Evolutionary conservation across 2,329 filamentous ascomycete species (phyloP).

Genomic region (Xylariaceae sp.): DNA sequence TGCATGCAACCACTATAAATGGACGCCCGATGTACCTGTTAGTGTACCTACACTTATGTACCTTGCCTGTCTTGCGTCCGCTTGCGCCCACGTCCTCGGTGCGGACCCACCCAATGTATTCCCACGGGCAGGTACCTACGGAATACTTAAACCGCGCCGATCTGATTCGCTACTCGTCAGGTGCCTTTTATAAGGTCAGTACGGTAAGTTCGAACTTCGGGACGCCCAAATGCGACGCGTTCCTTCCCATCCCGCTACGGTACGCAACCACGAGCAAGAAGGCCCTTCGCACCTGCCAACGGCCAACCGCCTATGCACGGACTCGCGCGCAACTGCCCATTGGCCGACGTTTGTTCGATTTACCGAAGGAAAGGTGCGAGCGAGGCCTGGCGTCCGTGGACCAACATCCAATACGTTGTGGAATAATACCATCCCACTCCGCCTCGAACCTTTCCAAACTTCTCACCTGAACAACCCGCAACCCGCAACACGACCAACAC

Average conservation of each 20-base stretch:
- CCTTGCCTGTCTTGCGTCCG: not conserved
- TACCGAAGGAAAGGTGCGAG: not conserved
- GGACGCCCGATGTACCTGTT: not conserved
- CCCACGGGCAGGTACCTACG: not conserved
- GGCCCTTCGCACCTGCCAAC: too few relatives aligned
- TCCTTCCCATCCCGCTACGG: not conserved
- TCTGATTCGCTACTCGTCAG: not conserved
- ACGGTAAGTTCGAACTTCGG: not conserved
- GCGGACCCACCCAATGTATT: conserved; percentile 1
- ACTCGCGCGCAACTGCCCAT: not conserved
- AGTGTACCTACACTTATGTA: not conserved
- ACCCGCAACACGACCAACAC: too few relatives aligned
- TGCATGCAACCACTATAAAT: not conserved
- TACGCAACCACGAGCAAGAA: not conserved
- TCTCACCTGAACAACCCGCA: not conserved
- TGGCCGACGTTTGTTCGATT: not conserved
- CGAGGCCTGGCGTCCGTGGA: too few relatives aligned
- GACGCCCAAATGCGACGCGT: not conserved
- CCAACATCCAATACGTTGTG: too few relatives aligned
- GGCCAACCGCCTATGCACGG: too few relatives aligned
- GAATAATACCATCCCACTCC: too few relatives aligned
- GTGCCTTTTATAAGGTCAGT: not conserved
- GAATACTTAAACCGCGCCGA: not conserved
- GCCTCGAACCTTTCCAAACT: too few relatives aligned
- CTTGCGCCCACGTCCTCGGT: not conserved